phyloP scores from a whole-genome alignment of 2,329 filamentous ascomycete species.

The Ophiocordyceps camponoti-floridani region DNA sequence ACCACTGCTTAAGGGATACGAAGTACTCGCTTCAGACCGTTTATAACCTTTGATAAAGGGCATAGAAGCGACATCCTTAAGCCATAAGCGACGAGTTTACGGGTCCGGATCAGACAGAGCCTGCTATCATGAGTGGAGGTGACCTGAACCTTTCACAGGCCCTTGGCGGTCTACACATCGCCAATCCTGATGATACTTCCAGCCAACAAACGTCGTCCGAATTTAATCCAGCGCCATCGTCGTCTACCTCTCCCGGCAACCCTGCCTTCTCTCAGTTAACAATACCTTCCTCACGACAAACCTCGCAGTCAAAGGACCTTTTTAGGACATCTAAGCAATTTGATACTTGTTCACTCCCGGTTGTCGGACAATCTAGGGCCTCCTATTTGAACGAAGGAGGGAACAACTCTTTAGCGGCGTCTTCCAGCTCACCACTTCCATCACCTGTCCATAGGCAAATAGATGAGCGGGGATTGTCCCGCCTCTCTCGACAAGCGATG shows the following conservation, averaged over 20 bases:
- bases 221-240: constrained; percentile 3
- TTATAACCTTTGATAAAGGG: too few relatives aligned
- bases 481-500: neutral
- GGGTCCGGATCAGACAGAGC: constrained; percentile 4
- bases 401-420: constrained; percentile 1
- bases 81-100: neutral
- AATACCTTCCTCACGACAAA: neutral
- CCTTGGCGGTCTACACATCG: constrained; percentile 86
- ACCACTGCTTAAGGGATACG: too few relatives aligned
- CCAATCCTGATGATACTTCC: constrained; percentile 71
- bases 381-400: constrained; percentile 18
- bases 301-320: neutral
- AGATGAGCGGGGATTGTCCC: constrained; percentile 17
- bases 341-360: neutral
- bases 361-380: constrained; percentile 23
- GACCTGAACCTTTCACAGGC: constrained; percentile 85
- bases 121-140: constrained; percentile 53
- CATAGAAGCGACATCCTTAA: too few relatives aligned
- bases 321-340: too few relatives aligned
- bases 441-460: constrained; percentile 51
- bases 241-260: neutral
- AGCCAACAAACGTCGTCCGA: constrained; percentile 2
- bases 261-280: constrained; percentile 1
- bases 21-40: too few relatives aligned
- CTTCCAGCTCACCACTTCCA: constrained; percentile 14